Percentiles rank a stretch among this genome's conserved stretches.
These are phyloP conservation scores for Trichocladium antarcticum DNA, from an alignment of 495 filamentous ascomycete species.

Conservation along the genomic window DNA sequence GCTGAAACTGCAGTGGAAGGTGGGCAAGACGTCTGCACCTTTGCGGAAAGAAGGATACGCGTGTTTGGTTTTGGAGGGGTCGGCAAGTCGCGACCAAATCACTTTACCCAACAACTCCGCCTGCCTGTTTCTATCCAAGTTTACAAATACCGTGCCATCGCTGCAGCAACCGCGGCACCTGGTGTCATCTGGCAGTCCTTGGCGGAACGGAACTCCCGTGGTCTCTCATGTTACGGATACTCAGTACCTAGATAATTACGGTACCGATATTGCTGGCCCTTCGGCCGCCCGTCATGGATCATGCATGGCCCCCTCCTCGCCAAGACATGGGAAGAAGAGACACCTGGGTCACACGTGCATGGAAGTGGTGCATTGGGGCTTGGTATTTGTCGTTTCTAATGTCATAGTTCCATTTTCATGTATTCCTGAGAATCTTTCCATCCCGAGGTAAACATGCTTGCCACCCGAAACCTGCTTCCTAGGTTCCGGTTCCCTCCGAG, in stretches of 20 bases:
- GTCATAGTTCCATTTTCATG: conserved; percentile 22
- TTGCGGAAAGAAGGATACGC: background rate
- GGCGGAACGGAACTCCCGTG: too few species aligned
- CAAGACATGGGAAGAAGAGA: background rate
- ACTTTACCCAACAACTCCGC: background rate
- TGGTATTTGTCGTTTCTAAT: conserved; percentile 22
- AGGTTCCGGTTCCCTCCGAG: conserved; percentile 14
- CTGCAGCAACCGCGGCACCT: conserved; percentile 19
- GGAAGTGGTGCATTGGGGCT: background rate
- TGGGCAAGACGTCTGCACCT: background rate
- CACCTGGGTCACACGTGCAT: background rate
- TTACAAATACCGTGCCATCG: conserved; percentile 15
- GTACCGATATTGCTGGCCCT: too few species aligned
- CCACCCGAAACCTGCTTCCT: conserved; percentile 4
- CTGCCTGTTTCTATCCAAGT: conserved; percentile 6
- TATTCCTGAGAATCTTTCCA: conserved; percentile 16
- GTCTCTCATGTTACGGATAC: too few species aligned
- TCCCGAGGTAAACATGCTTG: conserved; percentile 16
- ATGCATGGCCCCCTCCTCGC: background rate
- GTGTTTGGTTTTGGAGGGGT: conserved; percentile 8
- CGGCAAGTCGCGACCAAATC: conserved; percentile 6
- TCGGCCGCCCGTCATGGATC: background rate
- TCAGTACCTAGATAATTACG: too few species aligned
- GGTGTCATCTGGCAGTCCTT: conserved; percentile 5
- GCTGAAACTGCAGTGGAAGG: background rate